These are phyloP conservation scores for Monosporascus sp. DNA, from an alignment of 2,329 filamentous ascomycete genomes.

Conservation along the genomic window DNA sequence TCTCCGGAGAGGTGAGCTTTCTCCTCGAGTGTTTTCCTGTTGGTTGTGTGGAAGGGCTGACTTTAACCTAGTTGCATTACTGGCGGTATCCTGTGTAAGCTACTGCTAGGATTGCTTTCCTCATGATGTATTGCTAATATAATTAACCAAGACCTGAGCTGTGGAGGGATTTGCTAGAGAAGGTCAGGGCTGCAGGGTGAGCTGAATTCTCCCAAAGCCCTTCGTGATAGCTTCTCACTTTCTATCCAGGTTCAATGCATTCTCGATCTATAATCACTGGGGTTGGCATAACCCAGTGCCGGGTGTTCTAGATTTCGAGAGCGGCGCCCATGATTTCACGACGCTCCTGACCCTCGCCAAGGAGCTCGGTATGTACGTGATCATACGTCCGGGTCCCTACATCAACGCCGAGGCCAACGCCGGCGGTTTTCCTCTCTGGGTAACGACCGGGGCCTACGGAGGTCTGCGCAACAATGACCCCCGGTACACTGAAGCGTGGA, in stretches of 20 bases:
- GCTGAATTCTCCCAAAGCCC: background rate
- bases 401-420: conserved; percentile 60
- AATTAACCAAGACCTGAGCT: conserved; percentile 27
- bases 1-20: conserved; percentile 33
- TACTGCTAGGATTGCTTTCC: background rate
- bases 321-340: conserved; percentile 48
- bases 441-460: conserved; percentile 56
- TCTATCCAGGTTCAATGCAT: conserved; percentile 33
- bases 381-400: conserved; percentile 55
- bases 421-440: conserved; percentile 58
- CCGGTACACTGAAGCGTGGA: conserved; percentile 48
- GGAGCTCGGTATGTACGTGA: conserved; percentile 49
- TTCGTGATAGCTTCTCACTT: background rate
- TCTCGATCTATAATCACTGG: conserved; percentile 39
- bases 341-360: conserved; percentile 48
- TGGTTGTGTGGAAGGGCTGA: no score
- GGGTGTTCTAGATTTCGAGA: conserved; percentile 42
- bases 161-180: conserved; percentile 37
- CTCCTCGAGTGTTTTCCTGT: background rate
- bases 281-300: conserved; percentile 34
- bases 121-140: background rate
- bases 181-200: conserved; percentile 36
- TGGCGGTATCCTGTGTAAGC: conserved; percentile 37
- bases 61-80: conserved; percentile 31
- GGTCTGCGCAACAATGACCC: conserved; percentile 46